A percentile compares a stretch with the other conserved stretches of the same genome.
These are phyloP conservation scores for Geotrichum australiense DNA, from an alignment of 1,139 yeast species.

Conservation along the genomic window DNA sequence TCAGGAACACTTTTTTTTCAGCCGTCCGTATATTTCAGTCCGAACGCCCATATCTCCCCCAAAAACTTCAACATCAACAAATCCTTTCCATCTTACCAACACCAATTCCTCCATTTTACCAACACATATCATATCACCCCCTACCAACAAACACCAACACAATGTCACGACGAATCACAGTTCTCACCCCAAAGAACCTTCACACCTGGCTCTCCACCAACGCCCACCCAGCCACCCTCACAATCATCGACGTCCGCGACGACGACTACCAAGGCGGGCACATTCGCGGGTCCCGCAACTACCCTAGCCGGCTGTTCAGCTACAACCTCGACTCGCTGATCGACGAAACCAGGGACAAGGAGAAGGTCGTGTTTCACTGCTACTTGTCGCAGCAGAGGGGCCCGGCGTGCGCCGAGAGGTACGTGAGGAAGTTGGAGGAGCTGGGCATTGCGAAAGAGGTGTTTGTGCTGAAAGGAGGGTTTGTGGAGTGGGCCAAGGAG, in stretches of 20 bases:
- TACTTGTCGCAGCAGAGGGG: conserved; percentile 87
- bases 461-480: conserved; percentile 78
- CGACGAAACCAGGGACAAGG: conserved; percentile 35
- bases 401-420: conserved; percentile 70
- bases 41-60: conserved; percentile 1
- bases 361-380: conserved; percentile 79
- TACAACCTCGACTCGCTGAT: conserved; percentile 41
- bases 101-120: too few species aligned
- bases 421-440: conserved; percentile 39
- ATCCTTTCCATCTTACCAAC: not conserved
- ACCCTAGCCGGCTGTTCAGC: conserved; percentile 50
- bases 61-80: too few species aligned
- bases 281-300: conserved; percentile 53
- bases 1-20: not conserved
- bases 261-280: conserved; percentile 64
- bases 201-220: conserved; percentile 26
- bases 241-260: conserved; percentile 83
- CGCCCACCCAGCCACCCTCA: conserved; percentile 32
- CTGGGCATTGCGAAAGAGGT: conserved; percentile 40
- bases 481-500: conserved; percentile 68
- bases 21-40: not conserved
- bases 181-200: conserved; percentile 24
- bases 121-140: too few species aligned
- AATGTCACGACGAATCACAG: conserved; percentile 7
- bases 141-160: too few species aligned